Evolutionary conservation across 2,329 filamentous ascomycete species (phyloP).

Genomic region (Trichoderma sp.): DNA sequence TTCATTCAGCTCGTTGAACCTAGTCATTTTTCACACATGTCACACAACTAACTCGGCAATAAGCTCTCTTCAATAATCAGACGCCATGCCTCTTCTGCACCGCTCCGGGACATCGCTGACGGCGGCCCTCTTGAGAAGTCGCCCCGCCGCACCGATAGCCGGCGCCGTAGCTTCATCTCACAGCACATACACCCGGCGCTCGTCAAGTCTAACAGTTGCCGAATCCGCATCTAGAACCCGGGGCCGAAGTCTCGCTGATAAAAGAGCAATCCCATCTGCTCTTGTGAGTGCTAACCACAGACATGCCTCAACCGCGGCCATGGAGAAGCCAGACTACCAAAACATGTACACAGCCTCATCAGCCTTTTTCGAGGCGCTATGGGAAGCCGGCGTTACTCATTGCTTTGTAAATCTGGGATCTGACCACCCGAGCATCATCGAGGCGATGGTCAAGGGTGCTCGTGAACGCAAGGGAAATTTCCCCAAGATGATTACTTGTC

Average conservation of each 20-base stretch:
- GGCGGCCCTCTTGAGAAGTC: constrained; percentile 30
- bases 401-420: constrained; percentile 68
- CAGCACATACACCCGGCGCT: constrained; percentile 13
- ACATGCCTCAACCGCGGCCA: constrained; percentile 26
- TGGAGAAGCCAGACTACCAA: constrained; percentile 29
- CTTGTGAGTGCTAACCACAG: constrained; percentile 19
- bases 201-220: constrained; percentile 9
- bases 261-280: constrained; percentile 2
- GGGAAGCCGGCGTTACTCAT: constrained; percentile 65
- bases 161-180: constrained; percentile 19
- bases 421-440: constrained; percentile 75
- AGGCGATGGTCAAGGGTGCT: constrained; percentile 77
- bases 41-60: not conserved
- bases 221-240: not conserved
- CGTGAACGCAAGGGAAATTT: constrained; percentile 66
- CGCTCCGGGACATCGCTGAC: constrained; percentile 32
- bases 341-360: constrained; percentile 72
- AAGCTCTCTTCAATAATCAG: not conserved
- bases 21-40: too few relatives aligned
- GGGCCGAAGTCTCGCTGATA: not conserved
- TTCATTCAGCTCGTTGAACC: not conserved
- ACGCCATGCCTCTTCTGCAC: constrained; percentile 33
- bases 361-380: constrained; percentile 80
- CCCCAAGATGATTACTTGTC: constrained; percentile 75
- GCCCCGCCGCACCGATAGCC: constrained; percentile 25